Evolutionary conservation across 228 moss, liverwort and hornwort species (phyloP).

Genomic region (Sphagnum fallax): DNA sequence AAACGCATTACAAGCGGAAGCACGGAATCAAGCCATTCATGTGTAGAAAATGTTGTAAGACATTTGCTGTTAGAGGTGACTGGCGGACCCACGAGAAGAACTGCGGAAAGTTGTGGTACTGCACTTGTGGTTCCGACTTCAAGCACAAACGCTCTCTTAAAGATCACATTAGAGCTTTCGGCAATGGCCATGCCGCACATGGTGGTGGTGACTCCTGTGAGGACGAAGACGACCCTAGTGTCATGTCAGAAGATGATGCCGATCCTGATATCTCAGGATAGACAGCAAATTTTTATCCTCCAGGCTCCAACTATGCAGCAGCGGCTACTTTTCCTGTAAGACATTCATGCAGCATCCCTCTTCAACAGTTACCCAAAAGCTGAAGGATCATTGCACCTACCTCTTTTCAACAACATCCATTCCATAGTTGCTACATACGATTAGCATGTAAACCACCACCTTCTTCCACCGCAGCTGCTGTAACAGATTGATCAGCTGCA

Average conservation of each 20-base stretch:
- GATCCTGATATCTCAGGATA: conserved; percentile 70
- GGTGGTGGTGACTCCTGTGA: conserved; percentile 86
- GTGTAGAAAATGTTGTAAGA: conserved; percentile 92
- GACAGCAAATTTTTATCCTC: too few species aligned
- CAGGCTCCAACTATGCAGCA: too few species aligned
- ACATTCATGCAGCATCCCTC: too few species aligned
- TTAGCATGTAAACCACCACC: too few species aligned
- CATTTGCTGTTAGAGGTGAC: conserved; percentile 89
- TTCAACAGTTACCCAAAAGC: too few species aligned
- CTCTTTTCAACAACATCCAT: too few species aligned
- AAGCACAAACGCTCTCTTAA: conserved; percentile 92
- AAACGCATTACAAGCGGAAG: conserved; percentile 98
- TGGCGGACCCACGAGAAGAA: conserved; percentile 99
- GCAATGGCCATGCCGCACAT: conserved; percentile 71
- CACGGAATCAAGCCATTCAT: conserved; percentile 95
- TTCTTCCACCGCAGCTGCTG: too few species aligned
- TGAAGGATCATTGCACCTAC: too few species aligned
- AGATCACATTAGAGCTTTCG: conserved; percentile 94
- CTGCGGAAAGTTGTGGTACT: conserved; percentile 97
- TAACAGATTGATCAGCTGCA: too few species aligned
- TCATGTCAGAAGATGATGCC: conserved; percentile 70
- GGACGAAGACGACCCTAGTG: conserved; percentile 54
- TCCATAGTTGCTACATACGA: too few species aligned
- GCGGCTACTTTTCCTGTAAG: too few species aligned
- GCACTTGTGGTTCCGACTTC: conserved; percentile 90